Evolutionary conservation across 345 rosid species (phyloP).

Genomic region (Carallia pectinifolia): DNA sequence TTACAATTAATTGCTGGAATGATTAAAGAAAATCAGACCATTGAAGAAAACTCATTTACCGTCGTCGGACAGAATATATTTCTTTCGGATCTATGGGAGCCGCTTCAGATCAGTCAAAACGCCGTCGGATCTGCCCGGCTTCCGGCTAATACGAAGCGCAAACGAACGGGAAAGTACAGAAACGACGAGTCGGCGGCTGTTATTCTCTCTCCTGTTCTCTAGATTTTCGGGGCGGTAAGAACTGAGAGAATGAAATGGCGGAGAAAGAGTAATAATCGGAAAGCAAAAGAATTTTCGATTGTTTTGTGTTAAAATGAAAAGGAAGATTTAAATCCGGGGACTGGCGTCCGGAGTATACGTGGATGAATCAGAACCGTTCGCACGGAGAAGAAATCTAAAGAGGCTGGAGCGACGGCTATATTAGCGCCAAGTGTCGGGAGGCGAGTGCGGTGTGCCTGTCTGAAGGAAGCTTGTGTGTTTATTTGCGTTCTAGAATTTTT

Average conservation of each 20-base stretch:
- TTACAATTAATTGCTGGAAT: background rate
- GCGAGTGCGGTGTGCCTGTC: conserved; percentile 13
- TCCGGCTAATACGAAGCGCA: background rate
- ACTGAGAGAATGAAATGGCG: background rate
- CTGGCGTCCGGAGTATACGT: conserved; percentile 15
- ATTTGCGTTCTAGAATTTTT: too few species aligned
- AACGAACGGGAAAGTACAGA: background rate
- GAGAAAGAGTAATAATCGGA: background rate
- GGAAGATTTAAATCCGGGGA: conserved; percentile 8
- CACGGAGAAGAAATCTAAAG: conserved; percentile 10
- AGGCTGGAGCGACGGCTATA: conserved; percentile 17
- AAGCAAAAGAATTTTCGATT: too few species aligned
- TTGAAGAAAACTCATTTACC: conserved; percentile 7
- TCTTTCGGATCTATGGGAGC: conserved; percentile 29
- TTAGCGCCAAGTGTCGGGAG: conserved; percentile 20
- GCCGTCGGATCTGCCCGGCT: conserved; percentile 19
- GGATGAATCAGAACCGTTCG: conserved; percentile 13
- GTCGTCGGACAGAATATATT: background rate
- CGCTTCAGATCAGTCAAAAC: conserved; percentile 1
- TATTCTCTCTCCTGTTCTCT: background rate
- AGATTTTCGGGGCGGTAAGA: conserved; percentile 8
- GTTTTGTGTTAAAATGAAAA: background rate
- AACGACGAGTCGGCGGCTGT: background rate
- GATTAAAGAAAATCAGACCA: background rate
- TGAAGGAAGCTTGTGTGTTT: background rate